These are phyloP conservation scores for Fusarium poae DNA, from an alignment of 2,329 filamentous ascomycete genomes.

Conservation along the genomic window DNA sequence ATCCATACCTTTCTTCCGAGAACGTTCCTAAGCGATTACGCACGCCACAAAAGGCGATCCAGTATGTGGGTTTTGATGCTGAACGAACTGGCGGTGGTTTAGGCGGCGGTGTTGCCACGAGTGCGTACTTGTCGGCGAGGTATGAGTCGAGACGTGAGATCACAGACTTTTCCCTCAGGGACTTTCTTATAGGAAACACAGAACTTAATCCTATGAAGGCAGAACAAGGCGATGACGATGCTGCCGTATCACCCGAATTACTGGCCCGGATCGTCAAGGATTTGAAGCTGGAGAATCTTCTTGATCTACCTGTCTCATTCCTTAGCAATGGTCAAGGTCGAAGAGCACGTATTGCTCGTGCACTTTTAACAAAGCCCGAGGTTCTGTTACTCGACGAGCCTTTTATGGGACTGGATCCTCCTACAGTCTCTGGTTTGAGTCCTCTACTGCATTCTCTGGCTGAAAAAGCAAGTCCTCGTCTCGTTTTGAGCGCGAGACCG, in stretches of 20 bases:
- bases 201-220: slow-evolving; percentile 78
- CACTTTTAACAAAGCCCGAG: slow-evolving; percentile 82
- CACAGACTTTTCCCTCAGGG: slow-evolving; percentile 85
- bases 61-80: slow-evolving; percentile 90
- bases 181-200: slow-evolving; percentile 86
- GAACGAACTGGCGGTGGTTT: slow-evolving; percentile 70
- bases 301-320: slow-evolving; percentile 87
- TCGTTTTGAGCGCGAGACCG: slow-evolving; percentile 83
- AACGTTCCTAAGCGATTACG: slow-evolving; percentile 68
- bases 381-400: slow-evolving; percentile 91
- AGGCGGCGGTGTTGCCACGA: slow-evolving; percentile 69
- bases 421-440: slow-evolving; percentile 79
- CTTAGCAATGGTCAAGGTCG: slow-evolving; percentile 94
- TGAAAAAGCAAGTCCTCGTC: slow-evolving; percentile 72
- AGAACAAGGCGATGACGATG: slow-evolving; percentile 55
- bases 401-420: slow-evolving; percentile 95
- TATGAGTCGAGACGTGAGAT: slow-evolving; percentile 91
- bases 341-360: slow-evolving; percentile 87
- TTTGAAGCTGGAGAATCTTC: slow-evolving; percentile 75
- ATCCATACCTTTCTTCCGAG: slow-evolving; percentile 79
- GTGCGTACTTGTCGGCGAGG: slow-evolving; percentile 86
- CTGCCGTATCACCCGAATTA: slow-evolving; percentile 63
- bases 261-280: slow-evolving; percentile 76
- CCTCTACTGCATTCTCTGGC: slow-evolving; percentile 77
- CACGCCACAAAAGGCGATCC: slow-evolving; percentile 76